These are phyloP conservation scores for Apiospora marii DNA, from an alignment of 2,329 filamentous ascomycete species.

Conservation along the genomic window DNA sequence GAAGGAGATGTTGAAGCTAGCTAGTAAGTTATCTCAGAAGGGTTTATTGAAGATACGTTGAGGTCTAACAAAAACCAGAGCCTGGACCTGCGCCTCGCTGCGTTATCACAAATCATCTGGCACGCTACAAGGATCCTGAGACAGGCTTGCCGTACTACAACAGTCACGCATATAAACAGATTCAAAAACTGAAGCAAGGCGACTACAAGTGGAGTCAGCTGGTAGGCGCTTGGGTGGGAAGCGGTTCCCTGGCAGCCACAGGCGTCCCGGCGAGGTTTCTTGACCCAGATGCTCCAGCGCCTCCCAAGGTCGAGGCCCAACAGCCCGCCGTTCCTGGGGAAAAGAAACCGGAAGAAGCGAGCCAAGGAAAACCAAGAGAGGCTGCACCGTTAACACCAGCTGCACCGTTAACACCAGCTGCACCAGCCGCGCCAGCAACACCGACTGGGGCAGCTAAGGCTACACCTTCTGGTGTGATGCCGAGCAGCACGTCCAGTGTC, in stretches of 20 bases:
- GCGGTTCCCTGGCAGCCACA: slow-evolving; percentile 66
- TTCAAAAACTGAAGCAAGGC: slow-evolving; percentile 75
- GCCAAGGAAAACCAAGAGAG: neutral
- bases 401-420: slow-evolving; percentile 24
- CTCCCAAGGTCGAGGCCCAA: slow-evolving; percentile 31
- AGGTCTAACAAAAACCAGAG: slow-evolving; percentile 48
- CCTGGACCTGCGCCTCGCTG: slow-evolving; percentile 67
- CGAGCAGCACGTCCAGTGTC: neutral
- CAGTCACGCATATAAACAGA: slow-evolving; percentile 80
- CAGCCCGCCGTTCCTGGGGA: neutral
- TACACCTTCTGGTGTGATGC: neutral
- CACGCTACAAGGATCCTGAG: slow-evolving; percentile 83
- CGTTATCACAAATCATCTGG: slow-evolving; percentile 82
- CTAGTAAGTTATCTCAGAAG: slow-evolving; percentile 52
- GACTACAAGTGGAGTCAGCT: slow-evolving; percentile 85
- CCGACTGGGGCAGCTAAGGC: slow-evolving; percentile 7
- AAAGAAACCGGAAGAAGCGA: slow-evolving; percentile 23
- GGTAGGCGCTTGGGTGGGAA: slow-evolving; percentile 84
- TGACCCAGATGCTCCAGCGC: slow-evolving; percentile 46
- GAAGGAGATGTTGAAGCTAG: slow-evolving; percentile 64
- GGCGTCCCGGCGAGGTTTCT: slow-evolving; percentile 84
- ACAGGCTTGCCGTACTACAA: slow-evolving; percentile 86
- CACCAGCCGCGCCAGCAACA: slow-evolving; percentile 25
- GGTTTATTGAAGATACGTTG: neutral
- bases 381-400: slow-evolving; percentile 18